phyloP scores from a whole-genome alignment of 805 yeast species.

The Wickerhamomyces canadensis region DNA sequence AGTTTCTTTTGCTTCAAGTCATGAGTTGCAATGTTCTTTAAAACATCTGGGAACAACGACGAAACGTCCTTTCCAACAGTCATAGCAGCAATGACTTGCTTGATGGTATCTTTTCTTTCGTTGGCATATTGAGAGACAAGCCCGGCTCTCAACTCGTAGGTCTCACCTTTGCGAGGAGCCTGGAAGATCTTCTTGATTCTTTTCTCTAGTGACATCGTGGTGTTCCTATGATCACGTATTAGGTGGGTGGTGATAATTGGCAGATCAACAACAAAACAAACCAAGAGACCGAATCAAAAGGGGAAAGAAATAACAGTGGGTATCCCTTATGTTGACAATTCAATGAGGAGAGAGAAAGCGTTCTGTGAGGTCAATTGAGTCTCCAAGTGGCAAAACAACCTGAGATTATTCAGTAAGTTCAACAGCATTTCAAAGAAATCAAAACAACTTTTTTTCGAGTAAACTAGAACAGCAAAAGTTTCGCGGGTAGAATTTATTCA shows the following conservation, averaged over 20 bases:
- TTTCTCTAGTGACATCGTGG: constrained; percentile 37
- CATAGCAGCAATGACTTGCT: constrained; percentile 96
- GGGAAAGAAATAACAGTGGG: too few species aligned
- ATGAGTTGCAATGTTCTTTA: constrained; percentile 94
- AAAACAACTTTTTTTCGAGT: neutral
- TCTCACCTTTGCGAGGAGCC: constrained; percentile 64
- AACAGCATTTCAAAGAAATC: neutral
- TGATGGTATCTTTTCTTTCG: constrained; percentile 95
- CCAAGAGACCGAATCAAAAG: too few species aligned
- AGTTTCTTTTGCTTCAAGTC: constrained; percentile 95
- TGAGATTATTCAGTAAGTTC: neutral
- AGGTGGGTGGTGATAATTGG: too few species aligned
- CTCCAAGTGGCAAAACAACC: neutral
- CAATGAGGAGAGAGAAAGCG: too few species aligned
- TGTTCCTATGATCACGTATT: too few species aligned
- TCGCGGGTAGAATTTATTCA: neutral
- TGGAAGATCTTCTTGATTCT: constrained; percentile 52
- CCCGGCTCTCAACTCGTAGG: constrained; percentile 86
- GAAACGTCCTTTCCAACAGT: constrained; percentile 96
- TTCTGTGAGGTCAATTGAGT: too few species aligned
- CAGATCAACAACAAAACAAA: too few species aligned
- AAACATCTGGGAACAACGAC: constrained; percentile 88
- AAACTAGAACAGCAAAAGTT: neutral
- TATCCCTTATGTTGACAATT: too few species aligned
- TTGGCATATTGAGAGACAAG: constrained; percentile 91